Evolutionary conservation across 1,139 yeast species (phyloP).

Genomic region (Zygoascus hellenicus): DNA sequence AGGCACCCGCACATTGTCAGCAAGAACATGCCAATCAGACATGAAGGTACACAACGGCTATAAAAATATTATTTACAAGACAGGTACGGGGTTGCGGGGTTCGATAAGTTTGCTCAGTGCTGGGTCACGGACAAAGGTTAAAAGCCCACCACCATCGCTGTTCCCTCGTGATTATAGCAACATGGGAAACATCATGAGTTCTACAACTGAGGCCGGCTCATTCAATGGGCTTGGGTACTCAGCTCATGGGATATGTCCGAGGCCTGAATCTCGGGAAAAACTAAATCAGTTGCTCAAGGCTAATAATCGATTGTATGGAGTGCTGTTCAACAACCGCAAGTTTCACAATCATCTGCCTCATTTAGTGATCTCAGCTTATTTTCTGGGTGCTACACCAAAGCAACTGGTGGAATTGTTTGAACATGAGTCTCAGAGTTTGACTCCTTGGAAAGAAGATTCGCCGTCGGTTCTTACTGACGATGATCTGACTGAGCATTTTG

Average conservation of each 20-base stretch:
- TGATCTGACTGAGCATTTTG: slow-evolving; percentile 30
- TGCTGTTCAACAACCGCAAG: slow-evolving; percentile 26
- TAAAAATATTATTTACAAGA: too few relatives aligned
- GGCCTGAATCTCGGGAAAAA: slow-evolving; percentile 1
- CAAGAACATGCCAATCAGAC: neutral
- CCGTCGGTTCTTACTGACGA: slow-evolving; percentile 32
- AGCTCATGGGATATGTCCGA: slow-evolving; percentile 2
- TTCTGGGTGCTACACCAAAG: slow-evolving; percentile 22
- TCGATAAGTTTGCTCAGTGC: too few relatives aligned
- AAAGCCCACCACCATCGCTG: too few relatives aligned
- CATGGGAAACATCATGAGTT: slow-evolving; percentile 5
- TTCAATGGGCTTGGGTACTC: slow-evolving; percentile 9
- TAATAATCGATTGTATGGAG: slow-evolving; percentile 29
- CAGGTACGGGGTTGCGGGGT: too few relatives aligned
- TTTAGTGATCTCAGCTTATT: slow-evolving; percentile 20
- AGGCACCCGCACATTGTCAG: neutral
- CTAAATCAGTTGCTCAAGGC: slow-evolving; percentile 13
- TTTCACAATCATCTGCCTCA: slow-evolving; percentile 34
- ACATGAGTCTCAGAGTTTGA: slow-evolving; percentile 15
- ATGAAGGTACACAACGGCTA: too few relatives aligned
- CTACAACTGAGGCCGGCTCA: neutral
- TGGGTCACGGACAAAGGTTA: too few relatives aligned
- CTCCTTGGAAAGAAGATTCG: slow-evolving; percentile 30
- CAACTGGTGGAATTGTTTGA: slow-evolving; percentile 27
- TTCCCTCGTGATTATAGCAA: too few relatives aligned